phyloP scores from a whole-genome alignment of 2,329 filamentous ascomycete species.

The Colletotrichum tamarilloi region DNA sequence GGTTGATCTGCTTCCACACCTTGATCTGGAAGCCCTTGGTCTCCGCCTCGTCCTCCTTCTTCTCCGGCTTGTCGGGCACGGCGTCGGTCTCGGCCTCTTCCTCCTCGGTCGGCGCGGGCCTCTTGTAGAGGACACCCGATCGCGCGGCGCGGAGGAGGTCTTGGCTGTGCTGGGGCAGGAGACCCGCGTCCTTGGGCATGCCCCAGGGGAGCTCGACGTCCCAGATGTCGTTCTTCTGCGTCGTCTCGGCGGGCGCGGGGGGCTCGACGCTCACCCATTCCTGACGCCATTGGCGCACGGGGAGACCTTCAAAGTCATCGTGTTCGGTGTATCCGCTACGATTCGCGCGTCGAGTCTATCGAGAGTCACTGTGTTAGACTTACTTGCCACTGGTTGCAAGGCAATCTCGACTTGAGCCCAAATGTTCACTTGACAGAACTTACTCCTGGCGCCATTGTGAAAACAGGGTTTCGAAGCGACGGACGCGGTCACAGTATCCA shows the following conservation, averaged over 20 bases:
- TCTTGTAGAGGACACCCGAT: slow-evolving; percentile 80
- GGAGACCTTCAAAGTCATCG: slow-evolving; percentile 77
- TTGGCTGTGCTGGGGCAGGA: slow-evolving; percentile 83
- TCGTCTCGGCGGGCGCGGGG: slow-evolving; percentile 71
- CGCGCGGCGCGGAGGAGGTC: slow-evolving; percentile 85
- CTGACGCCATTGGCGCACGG: slow-evolving; percentile 90
- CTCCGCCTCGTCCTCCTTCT: slow-evolving; percentile 71
- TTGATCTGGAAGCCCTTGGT: slow-evolving; percentile 65
- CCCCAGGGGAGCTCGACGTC: slow-evolving; percentile 78
- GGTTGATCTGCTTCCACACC: slow-evolving; percentile 71
- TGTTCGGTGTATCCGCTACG: slow-evolving; percentile 68
- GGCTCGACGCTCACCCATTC: slow-evolving; percentile 76
- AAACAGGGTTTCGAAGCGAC: not conserved
- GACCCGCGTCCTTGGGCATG: slow-evolving; percentile 87
- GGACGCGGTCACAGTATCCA: slow-evolving; percentile 8
- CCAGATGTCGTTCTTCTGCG: slow-evolving; percentile 74
- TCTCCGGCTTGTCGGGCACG: slow-evolving; percentile 63
- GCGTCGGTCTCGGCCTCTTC: slow-evolving; percentile 66
- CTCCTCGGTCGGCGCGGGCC: slow-evolving; percentile 70
- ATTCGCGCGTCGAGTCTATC: slow-evolving; percentile 66
- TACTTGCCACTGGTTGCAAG: slow-evolving; percentile 40
- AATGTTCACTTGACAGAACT: slow-evolving; percentile 8
- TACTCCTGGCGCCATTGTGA: slow-evolving; percentile 54
- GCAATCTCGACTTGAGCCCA: not conserved
- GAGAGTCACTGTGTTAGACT: slow-evolving; percentile 36